Percentiles rank a stretch among this genome's conserved stretches.
Evolutionary conservation across 192 early-diverging fungal genomes (phyloP).

Genomic region (Gamsiella multidivaricata): DNA sequence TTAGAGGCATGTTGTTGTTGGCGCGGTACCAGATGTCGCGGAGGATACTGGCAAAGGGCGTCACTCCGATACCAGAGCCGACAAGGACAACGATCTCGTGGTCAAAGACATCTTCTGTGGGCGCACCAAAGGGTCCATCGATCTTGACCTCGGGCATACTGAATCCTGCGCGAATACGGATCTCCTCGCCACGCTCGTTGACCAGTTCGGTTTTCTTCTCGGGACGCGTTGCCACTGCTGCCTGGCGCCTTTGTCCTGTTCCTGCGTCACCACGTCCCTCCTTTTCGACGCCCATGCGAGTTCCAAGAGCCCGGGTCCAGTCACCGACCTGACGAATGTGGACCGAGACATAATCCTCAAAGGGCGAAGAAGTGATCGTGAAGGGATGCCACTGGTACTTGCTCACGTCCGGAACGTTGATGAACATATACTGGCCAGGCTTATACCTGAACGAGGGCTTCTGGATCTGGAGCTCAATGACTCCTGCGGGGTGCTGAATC

Average conservation of each 20-base stretch:
- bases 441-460: slow-evolving; percentile 63
- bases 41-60: slow-evolving; percentile 78
- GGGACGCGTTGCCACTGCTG: background rate
- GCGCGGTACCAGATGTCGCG: slow-evolving; percentile 72
- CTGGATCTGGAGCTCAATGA: slow-evolving; percentile 74
- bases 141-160: slow-evolving; percentile 69
- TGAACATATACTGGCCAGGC: slow-evolving; percentile 79
- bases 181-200: slow-evolving; percentile 49
- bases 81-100: slow-evolving; percentile 74
- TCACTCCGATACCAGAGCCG: slow-evolving; percentile 82
- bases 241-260: background rate
- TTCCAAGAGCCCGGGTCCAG: slow-evolving; percentile 51
- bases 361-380: slow-evolving; percentile 62
- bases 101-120: slow-evolving; percentile 80
- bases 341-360: slow-evolving; percentile 57
- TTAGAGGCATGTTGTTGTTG: slow-evolving; percentile 57
- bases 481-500: slow-evolving; percentile 77
- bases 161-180: slow-evolving; percentile 40
- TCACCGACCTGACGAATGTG: slow-evolving; percentile 60
- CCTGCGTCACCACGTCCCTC: slow-evolving; percentile 23
- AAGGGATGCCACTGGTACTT: slow-evolving; percentile 83
- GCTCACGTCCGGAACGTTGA: slow-evolving; percentile 75
- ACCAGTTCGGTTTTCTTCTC: slow-evolving; percentile 41
- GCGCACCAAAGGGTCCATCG: slow-evolving; percentile 87
- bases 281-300: slow-evolving; percentile 53